A percentile compares a stretch with the other conserved stretches of the same genome.
Conservation (phyloP, 1,139 yeast species). For the Protomyces gravidus region DNA sequence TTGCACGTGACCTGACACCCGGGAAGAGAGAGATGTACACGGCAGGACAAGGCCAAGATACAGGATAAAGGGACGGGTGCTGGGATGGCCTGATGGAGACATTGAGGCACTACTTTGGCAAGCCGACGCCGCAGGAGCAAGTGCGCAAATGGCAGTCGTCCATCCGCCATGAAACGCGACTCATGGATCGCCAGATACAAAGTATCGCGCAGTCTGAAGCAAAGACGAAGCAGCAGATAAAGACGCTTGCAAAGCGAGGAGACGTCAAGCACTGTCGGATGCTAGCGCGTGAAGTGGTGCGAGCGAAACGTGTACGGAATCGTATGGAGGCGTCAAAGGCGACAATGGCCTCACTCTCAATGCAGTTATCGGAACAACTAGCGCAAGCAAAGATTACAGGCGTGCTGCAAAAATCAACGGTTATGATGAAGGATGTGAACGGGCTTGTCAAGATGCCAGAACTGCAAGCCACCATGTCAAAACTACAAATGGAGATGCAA, state of each 20-base stretch:
- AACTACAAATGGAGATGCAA: slow-evolving; percentile 76
- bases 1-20: not conserved
- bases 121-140: slow-evolving; percentile 31
- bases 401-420: slow-evolving; percentile 72
- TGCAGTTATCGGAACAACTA: slow-evolving; percentile 91
- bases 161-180: slow-evolving; percentile 78
- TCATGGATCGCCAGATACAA: slow-evolving; percentile 70
- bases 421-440: slow-evolving; percentile 85
- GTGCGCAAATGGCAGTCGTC: slow-evolving; percentile 68
- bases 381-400: slow-evolving; percentile 78
- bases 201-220: slow-evolving; percentile 50
- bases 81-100: slow-evolving; percentile 28
- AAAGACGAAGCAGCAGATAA: slow-evolving; percentile 72
- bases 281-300: slow-evolving; percentile 77
- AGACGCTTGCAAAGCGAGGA: slow-evolving; percentile 68
- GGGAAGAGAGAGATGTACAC: not conserved
- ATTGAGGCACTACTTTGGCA: slow-evolving; percentile 23
- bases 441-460: slow-evolving; percentile 73
- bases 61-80: not conserved
- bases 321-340: slow-evolving; percentile 78
- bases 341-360: slow-evolving; percentile 73
- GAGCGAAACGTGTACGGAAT: slow-evolving; percentile 67
- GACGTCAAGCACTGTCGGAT: slow-evolving; percentile 70
- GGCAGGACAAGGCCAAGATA: not conserved
- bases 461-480: slow-evolving; percentile 77